These are phyloP conservation scores for Trichoderma aggressivum DNA, from an alignment of 2,329 filamentous ascomycete genomes.

Conservation along the genomic window DNA sequence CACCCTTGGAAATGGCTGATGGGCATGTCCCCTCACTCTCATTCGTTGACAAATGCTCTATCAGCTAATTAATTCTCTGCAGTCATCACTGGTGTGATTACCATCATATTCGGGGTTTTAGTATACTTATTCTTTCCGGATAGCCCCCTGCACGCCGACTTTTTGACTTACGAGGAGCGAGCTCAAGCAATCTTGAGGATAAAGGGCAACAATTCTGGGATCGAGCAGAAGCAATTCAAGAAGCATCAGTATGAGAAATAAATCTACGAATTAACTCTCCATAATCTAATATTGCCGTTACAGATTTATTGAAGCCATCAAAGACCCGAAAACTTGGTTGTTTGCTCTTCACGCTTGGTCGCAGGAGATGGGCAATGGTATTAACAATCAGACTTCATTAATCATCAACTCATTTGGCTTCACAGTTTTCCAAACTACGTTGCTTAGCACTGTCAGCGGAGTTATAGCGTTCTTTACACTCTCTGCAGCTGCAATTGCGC, in stretches of 20 bases:
- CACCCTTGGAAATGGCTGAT: constrained; percentile 40
- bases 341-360: constrained; percentile 30
- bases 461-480: constrained; percentile 18
- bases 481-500: constrained; percentile 1
- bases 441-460: constrained; percentile 22
- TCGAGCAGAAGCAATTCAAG: constrained; percentile 36
- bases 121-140: constrained; percentile 19
- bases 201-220: constrained; percentile 31
- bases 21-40: constrained; percentile 23
- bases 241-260: constrained; percentile 25
- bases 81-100: constrained; percentile 23
- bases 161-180: constrained; percentile 27
- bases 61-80: background rate
- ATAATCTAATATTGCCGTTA: background rate
- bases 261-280: too few species aligned
- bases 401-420: constrained; percentile 46
- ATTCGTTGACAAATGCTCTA: background rate
- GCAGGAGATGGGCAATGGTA: constrained; percentile 38
- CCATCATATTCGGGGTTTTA: constrained; percentile 21
- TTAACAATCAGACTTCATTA: constrained; percentile 40
- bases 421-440: constrained; percentile 34
- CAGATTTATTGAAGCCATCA: constrained; percentile 28
- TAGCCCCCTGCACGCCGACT: constrained; percentile 19
- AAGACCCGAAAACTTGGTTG: constrained; percentile 31
- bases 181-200: constrained; percentile 32